These are phyloP conservation scores for Podaxis sp. DNA, from an alignment of 768 basidiomycete species.

Conservation along the genomic window DNA sequence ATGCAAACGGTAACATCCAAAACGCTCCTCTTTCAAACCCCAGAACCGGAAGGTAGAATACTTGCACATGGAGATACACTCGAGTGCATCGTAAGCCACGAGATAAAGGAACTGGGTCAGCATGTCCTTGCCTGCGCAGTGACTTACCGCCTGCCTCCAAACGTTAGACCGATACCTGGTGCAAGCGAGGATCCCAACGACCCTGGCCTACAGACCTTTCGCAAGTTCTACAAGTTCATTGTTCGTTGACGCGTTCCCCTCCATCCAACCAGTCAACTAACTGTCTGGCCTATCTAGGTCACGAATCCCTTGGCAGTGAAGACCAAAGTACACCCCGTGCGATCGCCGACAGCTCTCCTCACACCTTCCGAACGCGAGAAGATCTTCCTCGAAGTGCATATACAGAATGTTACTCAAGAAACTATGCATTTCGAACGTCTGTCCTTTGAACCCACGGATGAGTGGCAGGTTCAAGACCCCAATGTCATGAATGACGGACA, in stretches of 20 bases:
- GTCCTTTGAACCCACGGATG: constrained; percentile 69
- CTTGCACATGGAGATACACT: constrained; percentile 60
- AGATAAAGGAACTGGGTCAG: constrained; percentile 92
- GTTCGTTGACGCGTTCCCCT: constrained; percentile 44
- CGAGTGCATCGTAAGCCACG: constrained; percentile 73
- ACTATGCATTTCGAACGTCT: constrained; percentile 82
- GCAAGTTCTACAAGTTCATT: constrained; percentile 90
- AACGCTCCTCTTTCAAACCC: constrained; percentile 59
- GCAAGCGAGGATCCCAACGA: constrained; percentile 52
- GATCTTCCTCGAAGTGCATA: constrained; percentile 89
- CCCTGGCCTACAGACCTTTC: constrained; percentile 64
- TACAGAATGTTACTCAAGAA: constrained; percentile 83
- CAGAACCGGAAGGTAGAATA: constrained; percentile 41
- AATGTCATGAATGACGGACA: constrained; percentile 36
- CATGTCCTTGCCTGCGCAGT: constrained; percentile 88
- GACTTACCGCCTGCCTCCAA: constrained; percentile 71
- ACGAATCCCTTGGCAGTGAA: constrained; percentile 95
- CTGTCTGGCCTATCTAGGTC: constrained; percentile 51
- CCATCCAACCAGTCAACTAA: not conserved
- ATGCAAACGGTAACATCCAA: constrained; percentile 83
- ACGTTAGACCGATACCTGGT: constrained; percentile 49
- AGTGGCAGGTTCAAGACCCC: constrained; percentile 59
- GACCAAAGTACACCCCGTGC: constrained; percentile 84
- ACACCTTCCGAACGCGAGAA: constrained; percentile 69
- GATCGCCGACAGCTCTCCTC: constrained; percentile 70